Percentiles rank a stretch among this genome's conserved stretches.
These are phyloP conservation scores for Pseudocercospora fuligena DNA, from an alignment of 2,329 filamentous ascomycete genomes.

Conservation along the genomic window DNA sequence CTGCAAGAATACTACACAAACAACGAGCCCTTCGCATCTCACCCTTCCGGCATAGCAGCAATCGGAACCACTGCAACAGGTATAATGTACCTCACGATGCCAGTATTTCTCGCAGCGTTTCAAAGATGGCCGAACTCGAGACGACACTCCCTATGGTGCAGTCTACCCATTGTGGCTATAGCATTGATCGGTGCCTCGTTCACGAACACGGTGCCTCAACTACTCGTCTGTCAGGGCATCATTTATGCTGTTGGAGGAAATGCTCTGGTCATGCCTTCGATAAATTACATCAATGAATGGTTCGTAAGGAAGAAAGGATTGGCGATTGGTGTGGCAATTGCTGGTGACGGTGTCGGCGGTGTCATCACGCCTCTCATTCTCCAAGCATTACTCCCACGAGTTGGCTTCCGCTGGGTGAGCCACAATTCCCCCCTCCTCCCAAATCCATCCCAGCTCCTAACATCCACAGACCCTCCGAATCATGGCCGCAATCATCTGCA, in stretches of 20 bases:
- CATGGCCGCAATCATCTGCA: conserved; percentile 25
- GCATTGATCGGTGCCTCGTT: conserved; percentile 46
- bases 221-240: conserved; percentile 48
- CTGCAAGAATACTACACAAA: conserved; percentile 38
- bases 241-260: conserved; percentile 40
- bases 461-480: conserved; percentile 23
- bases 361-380: conserved; percentile 53
- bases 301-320: conserved; percentile 48
- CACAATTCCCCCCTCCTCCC: background rate
- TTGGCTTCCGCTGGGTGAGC: conserved; percentile 43
- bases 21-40: conserved; percentile 30
- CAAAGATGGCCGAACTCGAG: conserved; percentile 41
- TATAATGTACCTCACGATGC: conserved; percentile 53
- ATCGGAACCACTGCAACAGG: conserved; percentile 49
- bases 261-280: conserved; percentile 26
- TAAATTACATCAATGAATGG: conserved; percentile 30
- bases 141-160: conserved; percentile 37
- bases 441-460: too few species aligned
- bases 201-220: conserved; percentile 42
- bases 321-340: conserved; percentile 55
- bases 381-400: conserved; percentile 48
- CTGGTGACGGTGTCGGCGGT: conserved; percentile 52
- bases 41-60: conserved; percentile 45
- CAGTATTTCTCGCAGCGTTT: conserved; percentile 46
- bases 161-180: conserved; percentile 44